Evolutionary conservation across 2,329 filamentous ascomycete species (phyloP), one percentile per base, ranked within the genome.

Genomic region (Talaromyces sp.): DNA sequence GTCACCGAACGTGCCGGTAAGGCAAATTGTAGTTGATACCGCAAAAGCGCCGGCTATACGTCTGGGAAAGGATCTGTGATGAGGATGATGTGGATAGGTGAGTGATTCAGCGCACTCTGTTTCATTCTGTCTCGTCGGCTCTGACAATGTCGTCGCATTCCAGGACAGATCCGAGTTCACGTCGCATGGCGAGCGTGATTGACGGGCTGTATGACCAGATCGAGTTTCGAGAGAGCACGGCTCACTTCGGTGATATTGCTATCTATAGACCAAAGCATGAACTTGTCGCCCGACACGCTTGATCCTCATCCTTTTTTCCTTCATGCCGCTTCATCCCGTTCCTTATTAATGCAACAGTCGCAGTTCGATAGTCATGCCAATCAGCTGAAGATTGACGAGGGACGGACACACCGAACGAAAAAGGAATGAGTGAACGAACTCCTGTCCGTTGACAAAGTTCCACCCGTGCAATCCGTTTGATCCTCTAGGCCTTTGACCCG

Each of bases 221-320:
- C 42, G 57, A 59, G 21, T 59, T 48, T 59, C 42, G 42, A 3
- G 57, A 39, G 18, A 31, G 39, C 28, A 1, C 11, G 40, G 42
- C 12, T n/a, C 42, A 59, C 39, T 59, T 59, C 33, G 28, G 57
- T n/a, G 57, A 50, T 39, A 28, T 59, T 39, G 28, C 42, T 39
- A 59, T 59, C 42, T 50, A 59, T 59, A 37, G 28, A 37, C 28
- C 40, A 42, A 40, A 40, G 54, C 31, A 31, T 31, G 46, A 31
- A 31, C n/a, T 50, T 12, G 46, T 50, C 12, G 11, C 28, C 23
- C 21, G 44, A 48, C 12, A 21, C 25, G 8, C 25, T 8, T 48
- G 44, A 48, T 25, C 12, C 42, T 48, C 44, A 28, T 28, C 28
- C 28, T 28, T 28, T 6, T 21, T 28, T 48, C 14, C n/a, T 25